Conservation (phyloP, 495 filamentous ascomycete genomes). For the Podospora sp. region DNA sequence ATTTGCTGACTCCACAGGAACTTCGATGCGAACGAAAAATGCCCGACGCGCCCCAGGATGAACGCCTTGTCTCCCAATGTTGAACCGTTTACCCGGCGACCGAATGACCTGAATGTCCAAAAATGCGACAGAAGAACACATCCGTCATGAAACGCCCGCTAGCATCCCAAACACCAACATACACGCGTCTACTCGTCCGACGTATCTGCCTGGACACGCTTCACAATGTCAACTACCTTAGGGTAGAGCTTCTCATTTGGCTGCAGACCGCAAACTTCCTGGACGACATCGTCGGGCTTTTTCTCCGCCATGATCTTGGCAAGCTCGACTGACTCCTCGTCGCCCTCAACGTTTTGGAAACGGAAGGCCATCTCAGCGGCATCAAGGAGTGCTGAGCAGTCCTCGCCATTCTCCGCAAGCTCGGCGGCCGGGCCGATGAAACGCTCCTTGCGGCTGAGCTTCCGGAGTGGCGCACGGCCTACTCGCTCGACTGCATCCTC, state of each 20-base stretch:
- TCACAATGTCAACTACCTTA: constrained; percentile 69
- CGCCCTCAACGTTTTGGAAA: constrained; percentile 88
- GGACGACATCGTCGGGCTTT: constrained; percentile 65
- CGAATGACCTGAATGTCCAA: not conserved
- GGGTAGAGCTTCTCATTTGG: constrained; percentile 71
- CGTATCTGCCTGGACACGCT: constrained; percentile 71
- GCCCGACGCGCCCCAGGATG: not conserved
- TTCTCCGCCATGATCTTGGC: constrained; percentile 78
- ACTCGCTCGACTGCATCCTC: constrained; percentile 94
- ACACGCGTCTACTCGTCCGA: constrained; percentile 33
- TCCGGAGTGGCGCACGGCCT: constrained; percentile 90
- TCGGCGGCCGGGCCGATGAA: constrained; percentile 91
- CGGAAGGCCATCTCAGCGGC: constrained; percentile 84
- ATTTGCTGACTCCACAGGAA: not conserved
- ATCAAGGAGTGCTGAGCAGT: constrained; percentile 68
- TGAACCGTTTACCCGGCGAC: not conserved
- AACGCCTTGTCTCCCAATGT: not conserved
- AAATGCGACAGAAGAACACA: not conserved
- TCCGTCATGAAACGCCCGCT: not conserved
- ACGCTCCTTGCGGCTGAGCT: constrained; percentile 88
- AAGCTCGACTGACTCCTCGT: constrained; percentile 81
- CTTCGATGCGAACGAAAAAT: not conserved
- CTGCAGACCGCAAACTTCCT: constrained; percentile 74
- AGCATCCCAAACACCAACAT: not conserved
- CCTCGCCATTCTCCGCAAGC: constrained; percentile 74